These are phyloP conservation scores for Starmerella powellii DNA, from an alignment of 805 yeast species.

Conservation along the genomic window DNA sequence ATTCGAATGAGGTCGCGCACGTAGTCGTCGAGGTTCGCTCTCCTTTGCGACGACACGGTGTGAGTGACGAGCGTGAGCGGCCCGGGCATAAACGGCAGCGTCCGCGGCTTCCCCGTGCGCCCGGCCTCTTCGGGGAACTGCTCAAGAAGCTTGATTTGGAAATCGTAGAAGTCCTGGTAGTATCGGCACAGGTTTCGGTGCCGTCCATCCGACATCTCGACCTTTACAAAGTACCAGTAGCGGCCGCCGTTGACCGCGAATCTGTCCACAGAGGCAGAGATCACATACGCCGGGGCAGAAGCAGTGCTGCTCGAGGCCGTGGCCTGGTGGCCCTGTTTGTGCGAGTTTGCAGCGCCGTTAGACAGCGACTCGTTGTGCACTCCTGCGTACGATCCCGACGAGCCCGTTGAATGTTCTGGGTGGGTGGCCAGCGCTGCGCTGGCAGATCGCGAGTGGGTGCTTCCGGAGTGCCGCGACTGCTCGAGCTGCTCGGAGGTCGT, in stretches of 20 bases:
- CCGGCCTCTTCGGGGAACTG: constrained; percentile 90
- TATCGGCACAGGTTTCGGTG: constrained; percentile 65
- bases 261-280: constrained; percentile 65
- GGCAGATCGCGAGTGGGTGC: constrained; percentile 4
- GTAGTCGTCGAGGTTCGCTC: constrained; percentile 44
- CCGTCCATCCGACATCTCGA: constrained; percentile 55
- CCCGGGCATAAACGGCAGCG: constrained; percentile 90
- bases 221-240: constrained; percentile 73
- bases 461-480: not conserved
- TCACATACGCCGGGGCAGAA: constrained; percentile 28
- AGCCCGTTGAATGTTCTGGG: not conserved
- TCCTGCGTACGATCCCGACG: not conserved
- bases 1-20: constrained; percentile 50
- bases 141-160: constrained; percentile 72
- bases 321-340: too few species aligned
- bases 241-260: constrained; percentile 73
- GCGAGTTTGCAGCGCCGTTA: too few species aligned
- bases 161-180: constrained; percentile 91
- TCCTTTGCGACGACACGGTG: constrained; percentile 44
- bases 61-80: constrained; percentile 88
- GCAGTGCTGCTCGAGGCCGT: too few species aligned
- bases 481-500: constrained; percentile 6
- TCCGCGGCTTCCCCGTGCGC: constrained; percentile 61
- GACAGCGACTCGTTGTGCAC: too few species aligned
- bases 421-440: not conserved